Evolutionary conservation across 371 early-diverging fungal genomes (phyloP).

Genomic region (Choanephora cucurbitarum): DNA sequence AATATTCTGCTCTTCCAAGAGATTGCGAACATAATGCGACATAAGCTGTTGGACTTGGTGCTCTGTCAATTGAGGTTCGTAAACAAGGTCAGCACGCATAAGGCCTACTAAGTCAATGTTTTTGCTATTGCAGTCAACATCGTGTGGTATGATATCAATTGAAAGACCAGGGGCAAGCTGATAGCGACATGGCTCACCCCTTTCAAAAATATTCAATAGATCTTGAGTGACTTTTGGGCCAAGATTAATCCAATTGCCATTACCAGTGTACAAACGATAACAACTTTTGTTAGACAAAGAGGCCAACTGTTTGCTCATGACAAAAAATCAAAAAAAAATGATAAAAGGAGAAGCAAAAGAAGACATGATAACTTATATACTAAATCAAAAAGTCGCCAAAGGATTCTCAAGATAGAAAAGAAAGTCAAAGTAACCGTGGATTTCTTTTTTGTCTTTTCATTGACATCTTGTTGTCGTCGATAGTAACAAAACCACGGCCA

Average conservation of each 20-base stretch:
- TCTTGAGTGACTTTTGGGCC: slow-evolving; percentile 36
- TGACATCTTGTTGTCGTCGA: slow-evolving; percentile 24
- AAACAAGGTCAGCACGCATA: slow-evolving; percentile 48
- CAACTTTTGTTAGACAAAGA: slow-evolving; percentile 19
- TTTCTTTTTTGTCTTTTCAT: slow-evolving; percentile 16
- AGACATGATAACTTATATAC: not conserved
- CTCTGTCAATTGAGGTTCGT: slow-evolving; percentile 22
- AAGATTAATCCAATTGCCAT: slow-evolving; percentile 50
- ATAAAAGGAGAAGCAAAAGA: slow-evolving; percentile 8
- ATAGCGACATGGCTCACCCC: slow-evolving; percentile 40
- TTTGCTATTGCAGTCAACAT: slow-evolving; percentile 49
- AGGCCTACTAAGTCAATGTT: slow-evolving; percentile 43
- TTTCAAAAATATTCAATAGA: slow-evolving; percentile 30
- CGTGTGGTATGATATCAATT: slow-evolving; percentile 47
- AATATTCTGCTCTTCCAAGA: slow-evolving; percentile 42
- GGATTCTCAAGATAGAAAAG: not conserved
- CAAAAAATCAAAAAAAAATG: not conserved
- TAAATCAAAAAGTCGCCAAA: slow-evolving; percentile 15
- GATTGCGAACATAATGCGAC: slow-evolving; percentile 31
- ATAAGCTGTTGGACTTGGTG: slow-evolving; percentile 21
- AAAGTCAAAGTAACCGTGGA: not conserved
- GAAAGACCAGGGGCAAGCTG: slow-evolving; percentile 31
- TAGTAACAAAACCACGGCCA: not conserved
- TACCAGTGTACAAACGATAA: slow-evolving; percentile 45
- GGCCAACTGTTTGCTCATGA: not conserved